Evolutionary conservation across 2,329 filamentous ascomycete species (phyloP).

Genomic region (Talaromyces albobiverticillius): DNA sequence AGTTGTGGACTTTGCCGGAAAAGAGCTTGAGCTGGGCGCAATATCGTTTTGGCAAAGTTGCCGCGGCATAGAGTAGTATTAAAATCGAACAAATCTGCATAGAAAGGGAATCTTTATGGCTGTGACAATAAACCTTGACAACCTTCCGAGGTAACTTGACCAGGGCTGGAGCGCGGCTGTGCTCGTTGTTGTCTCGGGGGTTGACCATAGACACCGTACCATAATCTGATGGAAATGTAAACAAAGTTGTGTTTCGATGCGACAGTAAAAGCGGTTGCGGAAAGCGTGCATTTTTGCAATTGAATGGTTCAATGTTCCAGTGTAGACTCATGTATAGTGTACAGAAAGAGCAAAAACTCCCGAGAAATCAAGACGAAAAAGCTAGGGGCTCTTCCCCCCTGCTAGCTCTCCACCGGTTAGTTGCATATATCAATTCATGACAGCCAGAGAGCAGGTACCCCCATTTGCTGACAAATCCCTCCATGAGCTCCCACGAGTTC

Average conservation of each 20-base stretch:
- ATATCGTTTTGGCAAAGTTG: slow-evolving; percentile 47
- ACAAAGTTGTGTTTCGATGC: too few species aligned
- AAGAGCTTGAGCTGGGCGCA: slow-evolving; percentile 55
- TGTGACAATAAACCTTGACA: too few species aligned
- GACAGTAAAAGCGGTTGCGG: not conserved
- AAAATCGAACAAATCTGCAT: too few species aligned
- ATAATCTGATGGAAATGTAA: too few species aligned
- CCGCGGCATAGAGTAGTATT: not conserved
- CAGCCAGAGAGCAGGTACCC: slow-evolving; percentile 24
- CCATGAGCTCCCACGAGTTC: slow-evolving; percentile 27
- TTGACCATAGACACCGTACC: too few species aligned
- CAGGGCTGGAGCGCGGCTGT: too few species aligned
- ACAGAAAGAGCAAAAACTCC: not conserved
- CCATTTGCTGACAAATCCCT: slow-evolving; percentile 26
- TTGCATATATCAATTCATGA: slow-evolving; percentile 24
- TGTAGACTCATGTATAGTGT: not conserved
- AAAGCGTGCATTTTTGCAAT: not conserved
- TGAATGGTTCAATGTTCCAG: not conserved
- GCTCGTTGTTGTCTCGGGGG: too few species aligned
- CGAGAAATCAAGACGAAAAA: not conserved
- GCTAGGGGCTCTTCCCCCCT: slow-evolving; percentile 20
- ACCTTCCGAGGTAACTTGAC: too few species aligned
- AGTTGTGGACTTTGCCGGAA: slow-evolving; percentile 50
- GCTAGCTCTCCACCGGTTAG: slow-evolving; percentile 23
- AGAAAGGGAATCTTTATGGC: too few species aligned